Evolutionary conservation across 345 rosid genomes (phyloP).

Genomic region (Leavenworthia alabamica): DNA sequence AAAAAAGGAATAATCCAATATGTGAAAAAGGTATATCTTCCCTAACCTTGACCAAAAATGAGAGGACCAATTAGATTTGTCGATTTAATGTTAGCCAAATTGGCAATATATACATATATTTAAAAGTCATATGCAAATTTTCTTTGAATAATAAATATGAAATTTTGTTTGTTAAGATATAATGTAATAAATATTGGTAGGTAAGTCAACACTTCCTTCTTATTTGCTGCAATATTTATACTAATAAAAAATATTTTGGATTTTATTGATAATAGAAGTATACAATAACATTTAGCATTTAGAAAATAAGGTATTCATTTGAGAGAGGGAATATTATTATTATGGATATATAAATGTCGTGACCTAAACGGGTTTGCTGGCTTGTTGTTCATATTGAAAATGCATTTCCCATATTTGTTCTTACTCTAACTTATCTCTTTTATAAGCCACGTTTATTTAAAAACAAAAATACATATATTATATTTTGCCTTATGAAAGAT

Average conservation of each 20-base stretch:
- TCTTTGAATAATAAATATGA: background rate
- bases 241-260: background rate
- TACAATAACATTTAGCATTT: background rate
- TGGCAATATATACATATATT: background rate
- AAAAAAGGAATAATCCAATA: background rate
- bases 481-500: conserved; percentile 1
- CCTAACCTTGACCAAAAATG: background rate
- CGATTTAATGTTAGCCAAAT: background rate
- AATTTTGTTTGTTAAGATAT: conserved; percentile 1
- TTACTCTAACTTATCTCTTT: background rate
- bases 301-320: background rate
- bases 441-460: background rate
- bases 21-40: background rate
- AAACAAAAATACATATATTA: too few species aligned
- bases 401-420: background rate
- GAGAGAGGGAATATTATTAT: background rate
- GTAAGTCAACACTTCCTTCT: conserved; percentile 25
- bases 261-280: conserved; percentile 15
- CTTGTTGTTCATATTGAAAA: background rate
- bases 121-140: background rate
- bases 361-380: background rate
- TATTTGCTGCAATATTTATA: conserved; percentile 16
- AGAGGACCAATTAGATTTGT: background rate
- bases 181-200: conserved; percentile 14
- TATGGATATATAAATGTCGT: background rate